Evolutionary conservation across 139 green algal genomes (phyloP), one percentile per base, ranked within the genome.

Genomic region (Volvox africanus): DNA sequence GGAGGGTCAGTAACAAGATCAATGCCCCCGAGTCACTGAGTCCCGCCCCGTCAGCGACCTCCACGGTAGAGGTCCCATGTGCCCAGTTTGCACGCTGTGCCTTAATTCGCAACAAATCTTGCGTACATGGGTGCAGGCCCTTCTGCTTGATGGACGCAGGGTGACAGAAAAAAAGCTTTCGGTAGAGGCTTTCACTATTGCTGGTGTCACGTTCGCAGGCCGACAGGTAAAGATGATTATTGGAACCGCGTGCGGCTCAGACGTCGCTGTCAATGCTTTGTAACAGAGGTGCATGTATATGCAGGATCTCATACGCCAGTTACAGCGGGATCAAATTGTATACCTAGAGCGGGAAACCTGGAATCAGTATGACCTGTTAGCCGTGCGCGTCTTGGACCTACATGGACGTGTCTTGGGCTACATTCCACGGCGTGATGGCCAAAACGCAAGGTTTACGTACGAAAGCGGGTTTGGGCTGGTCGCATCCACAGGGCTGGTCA

Each of bases 261-360:
- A 75, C 11, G 22, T 26, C 9, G 44, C 9, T 5, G 44, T 55
- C 44, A 55, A 55, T 55, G 44, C 44, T 55, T 55, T 9, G 44
- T 55, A 14, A 55, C 9, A 14, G 44, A 55, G 44, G 44, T 9
- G 14, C 11, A 6, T 14, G 5, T 75, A 79, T 21, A n/a, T 79
- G 71, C 71, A 92, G 89, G 55, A 89, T 1, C 68, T 85, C 0
- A 78, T 92, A 18, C 36, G 61, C 14, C 14, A 68, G 30, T 61
- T 92, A 65, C 55, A 61, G 24, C 83, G 50, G 1, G 19, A 61
- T 26, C 68, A 89, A 28, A 24, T 30, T 1, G 21, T 89, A 11
- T 67, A 89, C n/a, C 82, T 92, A 28, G 50, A 85, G 50, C 81
- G 35, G 2, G 89, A 92, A n/a, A 80, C 89, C 22, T 86, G 73